These are phyloP conservation scores for Eucalyptus erythrocorys DNA, from an alignment of 345 rosid species.

Conservation along the genomic window DNA sequence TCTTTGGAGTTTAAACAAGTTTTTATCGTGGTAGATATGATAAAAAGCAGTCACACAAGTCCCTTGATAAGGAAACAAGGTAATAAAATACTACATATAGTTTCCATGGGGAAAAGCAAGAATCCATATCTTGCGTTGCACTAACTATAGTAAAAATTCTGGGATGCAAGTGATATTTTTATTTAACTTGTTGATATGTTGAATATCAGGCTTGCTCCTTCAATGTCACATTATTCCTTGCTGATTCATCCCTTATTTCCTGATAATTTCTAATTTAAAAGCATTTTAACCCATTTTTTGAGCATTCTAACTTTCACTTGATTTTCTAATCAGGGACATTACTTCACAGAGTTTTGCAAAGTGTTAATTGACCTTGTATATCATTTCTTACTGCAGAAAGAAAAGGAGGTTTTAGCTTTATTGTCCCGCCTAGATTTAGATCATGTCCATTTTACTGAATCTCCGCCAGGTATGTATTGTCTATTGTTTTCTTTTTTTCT, in stretches of 20 bases:
- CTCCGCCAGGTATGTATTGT: slow-evolving; percentile 45
- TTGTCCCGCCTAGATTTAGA: slow-evolving; percentile 71
- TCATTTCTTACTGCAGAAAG: slow-evolving; percentile 45
- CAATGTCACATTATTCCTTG: neutral
- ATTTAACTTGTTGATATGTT: neutral
- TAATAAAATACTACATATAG: neutral
- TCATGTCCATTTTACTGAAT: slow-evolving; percentile 46
- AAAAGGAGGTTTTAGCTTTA: slow-evolving; percentile 77
- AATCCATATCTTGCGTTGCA: neutral
- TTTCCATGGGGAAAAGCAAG: neutral
- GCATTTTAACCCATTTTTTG: neutral
- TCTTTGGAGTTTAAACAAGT: neutral
- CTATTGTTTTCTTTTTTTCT: neutral
- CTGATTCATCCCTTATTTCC: neutral
- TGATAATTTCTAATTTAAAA: neutral
- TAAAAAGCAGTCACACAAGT: neutral
- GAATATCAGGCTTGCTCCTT: neutral
- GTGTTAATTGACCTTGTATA: neutral
- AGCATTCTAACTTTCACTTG: neutral
- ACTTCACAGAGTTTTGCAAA: neutral
- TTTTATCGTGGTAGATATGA: neutral
- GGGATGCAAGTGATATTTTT: neutral
- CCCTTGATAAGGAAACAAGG: neutral
- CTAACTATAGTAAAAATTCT: neutral
- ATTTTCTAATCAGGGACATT: neutral